Evolutionary conservation across 129 eudicot species (phyloP).

Genomic region (Centrapalus pauciflorus): DNA sequence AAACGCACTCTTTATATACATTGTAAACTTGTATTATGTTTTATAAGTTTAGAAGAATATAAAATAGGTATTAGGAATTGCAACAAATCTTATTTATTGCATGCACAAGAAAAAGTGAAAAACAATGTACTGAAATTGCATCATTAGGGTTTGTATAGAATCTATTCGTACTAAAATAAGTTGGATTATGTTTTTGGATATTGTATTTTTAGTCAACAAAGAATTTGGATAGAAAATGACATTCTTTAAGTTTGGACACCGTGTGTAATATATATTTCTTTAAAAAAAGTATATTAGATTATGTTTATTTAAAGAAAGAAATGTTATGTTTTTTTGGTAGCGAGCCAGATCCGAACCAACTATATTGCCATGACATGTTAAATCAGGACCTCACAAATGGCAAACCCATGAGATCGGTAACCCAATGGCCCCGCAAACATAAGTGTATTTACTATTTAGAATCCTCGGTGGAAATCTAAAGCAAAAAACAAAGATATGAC

Average conservation of each 20-base stretch:
- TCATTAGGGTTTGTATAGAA: not conserved
- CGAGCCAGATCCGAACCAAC: too few relatives aligned
- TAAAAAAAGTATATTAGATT: not conserved
- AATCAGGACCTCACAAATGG: too few relatives aligned
- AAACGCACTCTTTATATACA: too few relatives aligned
- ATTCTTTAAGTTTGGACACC: not conserved
- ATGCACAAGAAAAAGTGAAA: slow-evolving; percentile 13
- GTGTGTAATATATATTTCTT: not conserved
- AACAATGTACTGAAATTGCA: not conserved
- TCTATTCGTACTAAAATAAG: slow-evolving; percentile 1
- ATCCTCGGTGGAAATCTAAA: too few relatives aligned
- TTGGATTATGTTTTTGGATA: not conserved
- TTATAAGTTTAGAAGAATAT: not conserved
- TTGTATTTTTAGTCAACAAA: not conserved
- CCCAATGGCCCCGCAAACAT: too few relatives aligned
- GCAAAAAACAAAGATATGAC: too few relatives aligned
- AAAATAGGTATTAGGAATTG: not conserved
- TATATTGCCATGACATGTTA: too few relatives aligned
- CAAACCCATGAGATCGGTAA: too few relatives aligned
- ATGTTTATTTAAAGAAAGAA: not conserved
- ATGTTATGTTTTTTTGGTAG: not conserved
- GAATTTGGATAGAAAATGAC: not conserved
- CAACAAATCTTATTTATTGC: too few relatives aligned
- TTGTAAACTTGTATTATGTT: too few relatives aligned
- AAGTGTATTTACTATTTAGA: too few relatives aligned